phyloP scores from a whole-genome alignment of 495 filamentous ascomycete species.

The Evernia prunastri region DNA sequence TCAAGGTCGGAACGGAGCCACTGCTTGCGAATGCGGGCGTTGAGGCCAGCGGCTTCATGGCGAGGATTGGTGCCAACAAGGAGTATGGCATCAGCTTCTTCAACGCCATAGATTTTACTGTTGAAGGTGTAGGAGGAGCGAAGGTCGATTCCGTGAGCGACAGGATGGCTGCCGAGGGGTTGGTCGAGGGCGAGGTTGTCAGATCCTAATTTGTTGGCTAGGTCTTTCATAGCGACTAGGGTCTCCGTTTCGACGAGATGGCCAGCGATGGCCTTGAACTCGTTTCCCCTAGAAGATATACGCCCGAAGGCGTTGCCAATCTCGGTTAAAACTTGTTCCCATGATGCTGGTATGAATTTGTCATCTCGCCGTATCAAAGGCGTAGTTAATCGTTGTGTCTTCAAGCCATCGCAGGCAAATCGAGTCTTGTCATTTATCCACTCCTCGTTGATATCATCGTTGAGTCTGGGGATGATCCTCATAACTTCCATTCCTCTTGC shows the following conservation, averaged over 20 bases:
- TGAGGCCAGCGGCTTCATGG: conserved; percentile 88
- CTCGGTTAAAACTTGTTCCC: conserved; percentile 89
- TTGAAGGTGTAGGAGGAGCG: conserved; percentile 96
- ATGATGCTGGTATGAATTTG: conserved; percentile 82
- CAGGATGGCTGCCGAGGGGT: conserved; percentile 70
- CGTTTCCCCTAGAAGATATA: conserved; percentile 72
- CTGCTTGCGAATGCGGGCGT: conserved; percentile 94
- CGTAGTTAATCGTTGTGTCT: conserved; percentile 87
- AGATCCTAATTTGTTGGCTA: conserved; percentile 90
- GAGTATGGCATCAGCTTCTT: conserved; percentile 88
- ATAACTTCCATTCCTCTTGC: conserved; percentile 92
- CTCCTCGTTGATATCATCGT: conserved; percentile 97
- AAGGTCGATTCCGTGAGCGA: conserved; percentile 89
- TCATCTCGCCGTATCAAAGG: conserved; percentile 82
- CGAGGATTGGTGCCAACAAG: conserved; percentile 91
- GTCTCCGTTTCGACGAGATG: conserved; percentile 86
- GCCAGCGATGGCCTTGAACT: conserved; percentile 93
- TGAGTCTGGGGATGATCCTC: conserved; percentile 84
- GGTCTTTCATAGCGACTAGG: conserved; percentile 91
- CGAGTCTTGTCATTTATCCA: conserved; percentile 99
- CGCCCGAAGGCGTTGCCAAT: conserved; percentile 70
- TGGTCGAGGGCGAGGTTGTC: conserved; percentile 94
- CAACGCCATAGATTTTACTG: conserved; percentile 84
- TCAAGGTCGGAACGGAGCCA: conserved; percentile 94
- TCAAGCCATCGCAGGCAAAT: conserved; percentile 95